Evolutionary conservation across 179 eudicot genomes (phyloP), one percentile per base, ranked within the genome.

Genomic region (Vitellaria paradoxa): DNA sequence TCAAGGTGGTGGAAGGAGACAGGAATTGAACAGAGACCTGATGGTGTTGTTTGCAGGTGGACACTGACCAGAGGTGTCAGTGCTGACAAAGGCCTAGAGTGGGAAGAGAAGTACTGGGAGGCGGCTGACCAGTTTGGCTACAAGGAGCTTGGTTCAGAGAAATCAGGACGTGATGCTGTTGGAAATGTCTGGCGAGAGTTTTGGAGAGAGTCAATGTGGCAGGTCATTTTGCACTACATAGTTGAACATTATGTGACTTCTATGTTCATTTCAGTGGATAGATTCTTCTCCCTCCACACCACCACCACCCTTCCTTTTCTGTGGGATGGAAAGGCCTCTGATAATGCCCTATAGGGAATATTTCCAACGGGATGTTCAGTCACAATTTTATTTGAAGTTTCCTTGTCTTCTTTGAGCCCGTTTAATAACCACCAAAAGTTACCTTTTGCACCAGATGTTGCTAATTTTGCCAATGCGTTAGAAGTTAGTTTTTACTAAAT

Each of bases 101-200:
- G 96, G 96, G 97, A 94, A 82, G 91, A 92, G 70, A 94, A 94
- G 79, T 94, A 92, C 75, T 94, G 98, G 97, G 98, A 94, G 84
- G 98, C 98, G 7, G 91, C 97, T 37, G 87, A 92, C 71, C 85
- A 89, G 74, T 78, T 81, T 76, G 94, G 83, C 10, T 83, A 85
- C 75, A 94, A 89, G 82, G 97, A 94, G 79, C 96, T 92, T 68
- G 97, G 97, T 53, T 92, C 98, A 3, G 98, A 94, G 84, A 94
- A 94, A 87, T 94, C 96, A 65, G 98, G 98, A 37, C 94, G 97
- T 60, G 96, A 94, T 84, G 88, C 94, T 77, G 68, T 45, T 30
- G 98, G 98, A 56, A 94, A 87, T 75, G 94, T 94, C 68, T 94
- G 98, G 98, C 93, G 82, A 66, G 97, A 94, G 72, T 92, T 77